Evolutionary conservation across 768 basidiomycete genomes (phyloP).

Genomic region (Tylopilus plumbeoviolaceoides): DNA sequence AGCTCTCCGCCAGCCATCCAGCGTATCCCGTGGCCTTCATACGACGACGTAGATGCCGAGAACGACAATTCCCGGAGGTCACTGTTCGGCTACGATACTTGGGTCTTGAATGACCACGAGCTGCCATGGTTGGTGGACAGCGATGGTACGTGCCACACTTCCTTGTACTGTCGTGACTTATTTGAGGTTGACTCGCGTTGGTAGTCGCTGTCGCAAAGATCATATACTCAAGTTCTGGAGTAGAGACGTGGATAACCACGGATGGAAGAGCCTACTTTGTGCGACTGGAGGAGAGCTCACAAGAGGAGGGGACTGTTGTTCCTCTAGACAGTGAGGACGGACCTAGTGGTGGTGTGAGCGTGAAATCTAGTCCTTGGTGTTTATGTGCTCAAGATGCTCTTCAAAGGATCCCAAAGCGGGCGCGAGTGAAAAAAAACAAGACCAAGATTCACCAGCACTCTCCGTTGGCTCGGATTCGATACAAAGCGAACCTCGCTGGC

Average conservation of each 20-base stretch:
- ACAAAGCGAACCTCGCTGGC: conserved; percentile 42
- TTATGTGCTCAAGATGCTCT: conserved; percentile 2
- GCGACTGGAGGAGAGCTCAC: conserved; percentile 45
- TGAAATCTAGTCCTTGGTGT: not conserved
- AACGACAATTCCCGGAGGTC: conserved; percentile 31
- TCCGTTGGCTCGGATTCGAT: conserved; percentile 5
- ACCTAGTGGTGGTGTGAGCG: conserved; percentile 44
- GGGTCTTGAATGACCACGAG: conserved; percentile 61
- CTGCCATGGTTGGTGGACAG: conserved; percentile 72
- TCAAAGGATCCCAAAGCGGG: conserved; percentile 10
- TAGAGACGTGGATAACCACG: conserved; percentile 82
- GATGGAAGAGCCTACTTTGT: conserved; percentile 83
- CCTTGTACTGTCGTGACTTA: not conserved
- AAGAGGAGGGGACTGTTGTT: not conserved
- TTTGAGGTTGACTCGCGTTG: not conserved
- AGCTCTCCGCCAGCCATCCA: conserved; percentile 71
- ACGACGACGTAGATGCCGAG: conserved; percentile 39
- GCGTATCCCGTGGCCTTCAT: conserved; percentile 77
- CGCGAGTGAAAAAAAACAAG: conserved; percentile 5
- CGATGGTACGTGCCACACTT: conserved; percentile 48
- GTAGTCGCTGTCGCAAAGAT: conserved; percentile 67
- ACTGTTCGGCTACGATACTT: conserved; percentile 59
- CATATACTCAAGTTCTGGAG: conserved; percentile 51
- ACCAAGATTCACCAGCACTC: not conserved
- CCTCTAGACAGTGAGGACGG: conserved; percentile 40